Percentiles rank a stretch among this genome's conserved stretches.
Evolutionary conservation across 179 eudicot species (phyloP).

Genomic region (Spergularia azorica): DNA sequence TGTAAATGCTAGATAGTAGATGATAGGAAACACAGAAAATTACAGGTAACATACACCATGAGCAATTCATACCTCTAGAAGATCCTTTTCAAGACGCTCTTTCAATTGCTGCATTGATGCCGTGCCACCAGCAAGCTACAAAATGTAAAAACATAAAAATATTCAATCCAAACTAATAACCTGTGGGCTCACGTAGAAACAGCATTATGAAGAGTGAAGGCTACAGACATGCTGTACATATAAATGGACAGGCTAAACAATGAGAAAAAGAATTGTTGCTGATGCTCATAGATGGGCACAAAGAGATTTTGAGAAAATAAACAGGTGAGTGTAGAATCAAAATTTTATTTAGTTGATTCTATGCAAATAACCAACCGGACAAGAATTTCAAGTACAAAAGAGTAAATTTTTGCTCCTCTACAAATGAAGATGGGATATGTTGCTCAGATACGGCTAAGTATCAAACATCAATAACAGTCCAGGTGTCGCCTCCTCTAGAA

Average conservation of each 20-base stretch:
- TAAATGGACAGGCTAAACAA: neutral
- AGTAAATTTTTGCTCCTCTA: neutral
- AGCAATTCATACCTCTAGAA: constrained; percentile 63
- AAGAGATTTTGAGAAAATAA: neutral
- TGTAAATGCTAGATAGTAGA: neutral
- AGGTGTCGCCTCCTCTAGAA: neutral
- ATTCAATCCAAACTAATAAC: neutral
- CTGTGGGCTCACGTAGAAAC: neutral
- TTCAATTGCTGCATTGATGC: constrained; percentile 97
- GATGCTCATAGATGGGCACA: neutral
- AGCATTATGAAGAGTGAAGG: neutral
- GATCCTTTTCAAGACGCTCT: constrained; percentile 98
- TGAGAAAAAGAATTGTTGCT: neutral
- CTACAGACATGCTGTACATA: neutral
- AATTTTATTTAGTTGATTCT: neutral
- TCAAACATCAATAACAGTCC: no score
- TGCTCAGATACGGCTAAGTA: no score
- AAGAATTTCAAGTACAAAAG: neutral
- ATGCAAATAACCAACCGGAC: neutral
- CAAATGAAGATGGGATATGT: no score
- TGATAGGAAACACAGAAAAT: neutral
- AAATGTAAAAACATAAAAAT: neutral
- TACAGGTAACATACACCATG: constrained; percentile 2
- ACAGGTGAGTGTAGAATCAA: neutral
- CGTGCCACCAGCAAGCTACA: constrained; percentile 97